Conservation (phyloP, 768 basidiomycete genomes). For the Xerocomus spinulosus region DNA sequence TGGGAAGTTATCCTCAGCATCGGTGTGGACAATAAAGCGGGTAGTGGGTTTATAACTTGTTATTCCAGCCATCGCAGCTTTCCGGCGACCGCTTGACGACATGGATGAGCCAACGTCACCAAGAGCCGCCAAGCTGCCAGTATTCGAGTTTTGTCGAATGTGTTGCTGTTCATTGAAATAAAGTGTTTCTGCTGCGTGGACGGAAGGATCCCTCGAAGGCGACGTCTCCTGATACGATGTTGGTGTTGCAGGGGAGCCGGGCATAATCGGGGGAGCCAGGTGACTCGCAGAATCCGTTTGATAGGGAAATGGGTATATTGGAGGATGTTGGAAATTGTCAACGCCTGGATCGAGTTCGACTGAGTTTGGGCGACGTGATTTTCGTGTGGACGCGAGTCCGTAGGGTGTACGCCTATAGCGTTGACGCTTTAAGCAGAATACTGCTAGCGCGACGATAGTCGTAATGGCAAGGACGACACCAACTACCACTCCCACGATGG, state of each 20-base stretch:
- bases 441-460: slow-evolving; percentile 44
- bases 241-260: background rate
- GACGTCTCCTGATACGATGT: slow-evolving; percentile 5
- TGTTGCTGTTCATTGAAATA: slow-evolving; percentile 7
- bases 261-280: slow-evolving; percentile 10
- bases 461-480: slow-evolving; percentile 52
- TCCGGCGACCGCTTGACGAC: slow-evolving; percentile 43
- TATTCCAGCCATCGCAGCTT: slow-evolving; percentile 52
- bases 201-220: slow-evolving; percentile 5
- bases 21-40: slow-evolving; percentile 64
- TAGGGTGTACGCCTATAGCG: slow-evolving; percentile 25
- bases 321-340: slow-evolving; percentile 30
- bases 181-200: slow-evolving; percentile 5
- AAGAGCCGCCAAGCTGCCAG: slow-evolving; percentile 15
- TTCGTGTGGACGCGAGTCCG: slow-evolving; percentile 23
- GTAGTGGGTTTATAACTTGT: slow-evolving; percentile 38
- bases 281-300: slow-evolving; percentile 18
- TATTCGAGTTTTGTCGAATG: slow-evolving; percentile 19
- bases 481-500: slow-evolving; percentile 46
- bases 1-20: slow-evolving; percentile 53
- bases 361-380: slow-evolving; percentile 32
- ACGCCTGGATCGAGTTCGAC: slow-evolving; percentile 35
- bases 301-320: slow-evolving; percentile 33
- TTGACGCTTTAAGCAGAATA: slow-evolving; percentile 44
- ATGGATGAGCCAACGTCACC: slow-evolving; percentile 23